Base-by-base conservation (phyloP, 768 basidiomycete genomes). In the Boletus subcaerulescens region DNA sequence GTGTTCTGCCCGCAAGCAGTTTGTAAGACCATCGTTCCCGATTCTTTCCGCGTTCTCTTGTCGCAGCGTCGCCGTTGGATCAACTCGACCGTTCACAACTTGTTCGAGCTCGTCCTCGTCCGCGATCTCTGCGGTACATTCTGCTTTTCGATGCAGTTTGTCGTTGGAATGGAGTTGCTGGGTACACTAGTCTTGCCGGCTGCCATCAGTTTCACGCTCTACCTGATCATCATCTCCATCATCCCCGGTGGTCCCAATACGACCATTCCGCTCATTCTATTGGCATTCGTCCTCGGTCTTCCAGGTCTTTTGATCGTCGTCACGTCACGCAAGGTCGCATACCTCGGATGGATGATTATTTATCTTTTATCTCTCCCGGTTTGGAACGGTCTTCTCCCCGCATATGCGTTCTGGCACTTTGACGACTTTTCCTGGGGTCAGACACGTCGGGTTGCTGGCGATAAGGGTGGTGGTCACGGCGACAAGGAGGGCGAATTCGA, bases 131-230 rank as follows among this genome's bases (percentile, higher is more conserved):
- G 96, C 62, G 97, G 97, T 45, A 98, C 95, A 3, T 99, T 98
- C 86, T 99, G 97, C 77, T 98, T 99, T 83, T 95, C 93, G 12
- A 98, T 98, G 96, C 95, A 97, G 77, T 98, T 98, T 67, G 93
- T 98, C 61, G 93, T 96, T 35, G 94, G 89, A 69, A 99, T 99
- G 95, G 97, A 99, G 69, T 78, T 99, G 59, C 85, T 91, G 57
- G 96, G 96, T 68, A 98, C 97, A 3, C 81, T 99, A 58, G 96
- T 98, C 29, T 79, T 98, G 22, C 97, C 97, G 20, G 97, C 95
- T 39, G 96, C 97, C 58, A 98, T 98, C 75, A 84, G 91, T 38
- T 98, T 99, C 80, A 98, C 97, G 1, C 72, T 96, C 48, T 97
- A 96, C 72, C 86, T 98, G 65, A 86, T 98, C 75, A 81, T 98